These are phyloP conservation scores for Skeletonema grethae DNA, from an alignment of 108 stramenopile genomes.

Conservation along the genomic window DNA sequence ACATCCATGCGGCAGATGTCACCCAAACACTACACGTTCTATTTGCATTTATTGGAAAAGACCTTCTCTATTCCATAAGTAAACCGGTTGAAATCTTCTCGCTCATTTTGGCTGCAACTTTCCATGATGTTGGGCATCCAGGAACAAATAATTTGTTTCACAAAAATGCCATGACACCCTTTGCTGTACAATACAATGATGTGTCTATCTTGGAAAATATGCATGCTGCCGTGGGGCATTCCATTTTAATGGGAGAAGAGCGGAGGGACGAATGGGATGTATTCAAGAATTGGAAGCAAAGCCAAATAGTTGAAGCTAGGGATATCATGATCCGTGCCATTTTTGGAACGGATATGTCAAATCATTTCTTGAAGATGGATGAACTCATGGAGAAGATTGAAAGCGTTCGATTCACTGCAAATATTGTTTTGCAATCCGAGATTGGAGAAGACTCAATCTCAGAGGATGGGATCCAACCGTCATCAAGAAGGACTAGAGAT, in stretches of 20 bases:
- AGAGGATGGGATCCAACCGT: background rate
- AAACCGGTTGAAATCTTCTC: slow-evolving; percentile 56
- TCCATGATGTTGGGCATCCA: slow-evolving; percentile 90
- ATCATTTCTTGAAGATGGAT: slow-evolving; percentile 62
- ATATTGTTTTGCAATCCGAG: slow-evolving; percentile 15
- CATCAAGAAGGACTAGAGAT: slow-evolving; percentile 2
- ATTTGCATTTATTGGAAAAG: slow-evolving; percentile 29
- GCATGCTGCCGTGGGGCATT: slow-evolving; percentile 66
- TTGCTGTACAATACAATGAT: slow-evolving; percentile 84
- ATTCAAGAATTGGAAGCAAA: slow-evolving; percentile 14
- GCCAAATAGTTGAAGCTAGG: slow-evolving; percentile 45
- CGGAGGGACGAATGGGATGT: slow-evolving; percentile 17
- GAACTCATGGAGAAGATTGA: slow-evolving; percentile 5
- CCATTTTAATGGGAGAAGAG: slow-evolving; percentile 31
- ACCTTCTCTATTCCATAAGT: slow-evolving; percentile 25
- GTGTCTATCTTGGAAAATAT: slow-evolving; percentile 75
- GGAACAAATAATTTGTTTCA: slow-evolving; percentile 82
- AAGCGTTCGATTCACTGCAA: slow-evolving; percentile 20
- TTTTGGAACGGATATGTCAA: slow-evolving; percentile 84
- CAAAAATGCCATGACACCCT: slow-evolving; percentile 49
- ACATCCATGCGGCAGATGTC: slow-evolving; percentile 82
- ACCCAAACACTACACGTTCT: slow-evolving; percentile 58
- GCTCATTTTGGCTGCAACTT: slow-evolving; percentile 66
- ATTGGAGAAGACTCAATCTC: slow-evolving; percentile 18
- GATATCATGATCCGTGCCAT: slow-evolving; percentile 65